Conservation (phyloP, 495 filamentous ascomycete species). For the Ramalina intermedia region DNA sequence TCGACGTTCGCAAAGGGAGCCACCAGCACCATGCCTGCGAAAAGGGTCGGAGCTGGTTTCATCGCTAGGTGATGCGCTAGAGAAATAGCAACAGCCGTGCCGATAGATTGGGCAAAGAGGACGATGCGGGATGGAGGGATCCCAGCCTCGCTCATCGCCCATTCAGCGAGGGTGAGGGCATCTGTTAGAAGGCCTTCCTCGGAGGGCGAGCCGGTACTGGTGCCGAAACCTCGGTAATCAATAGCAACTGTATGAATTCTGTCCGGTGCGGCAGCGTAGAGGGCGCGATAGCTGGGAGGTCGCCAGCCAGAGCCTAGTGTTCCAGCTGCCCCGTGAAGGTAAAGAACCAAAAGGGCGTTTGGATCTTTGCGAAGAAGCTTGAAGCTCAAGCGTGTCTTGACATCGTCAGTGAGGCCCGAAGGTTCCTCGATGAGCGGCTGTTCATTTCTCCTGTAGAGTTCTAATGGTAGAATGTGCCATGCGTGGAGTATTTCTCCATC, state of each 20-base stretch:
- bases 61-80: constrained; percentile 43
- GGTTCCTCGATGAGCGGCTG: constrained; percentile 32
- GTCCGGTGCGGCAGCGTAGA: constrained; percentile 40
- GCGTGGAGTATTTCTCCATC: constrained; percentile 47
- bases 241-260: constrained; percentile 49
- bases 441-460: constrained; percentile 44
- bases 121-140: constrained; percentile 55
- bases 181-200: constrained; percentile 59
- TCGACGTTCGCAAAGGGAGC: constrained; percentile 31
- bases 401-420: constrained; percentile 34
- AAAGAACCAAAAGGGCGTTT: constrained; percentile 43
- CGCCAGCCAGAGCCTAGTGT: constrained; percentile 50
- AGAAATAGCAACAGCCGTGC: constrained; percentile 58
- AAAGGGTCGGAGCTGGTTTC: constrained; percentile 9
- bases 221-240: constrained; percentile 72
- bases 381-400: constrained; percentile 41
- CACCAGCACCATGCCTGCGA: constrained; percentile 24
- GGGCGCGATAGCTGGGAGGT: constrained; percentile 45
- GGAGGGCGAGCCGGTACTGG: constrained; percentile 52
- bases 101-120: constrained; percentile 61
- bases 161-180: constrained; percentile 46
- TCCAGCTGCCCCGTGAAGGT: constrained; percentile 41
- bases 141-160: constrained; percentile 46
- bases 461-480: constrained; percentile 61
- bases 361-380: constrained; percentile 49